Base-by-base conservation (phyloP, 1,139 yeast genomes). In the Saccharomyces hybrid region DNA sequence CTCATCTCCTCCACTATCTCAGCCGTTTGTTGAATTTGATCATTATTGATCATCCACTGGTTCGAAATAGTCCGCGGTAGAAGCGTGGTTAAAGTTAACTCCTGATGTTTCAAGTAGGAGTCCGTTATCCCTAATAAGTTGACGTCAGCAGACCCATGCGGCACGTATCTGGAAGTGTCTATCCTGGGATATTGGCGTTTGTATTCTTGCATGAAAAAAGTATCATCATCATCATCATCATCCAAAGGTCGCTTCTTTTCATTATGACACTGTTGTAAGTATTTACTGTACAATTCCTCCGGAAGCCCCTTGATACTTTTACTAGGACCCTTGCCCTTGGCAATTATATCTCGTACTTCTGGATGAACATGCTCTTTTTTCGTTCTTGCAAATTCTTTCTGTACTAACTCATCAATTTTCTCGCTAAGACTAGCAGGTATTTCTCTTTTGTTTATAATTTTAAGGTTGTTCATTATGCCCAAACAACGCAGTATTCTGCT, bases 41-140 rank as follows among this genome's bases (percentile, higher is more conserved):
- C 66, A 48, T 60, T 64, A 52, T 63, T 64, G 2, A 65, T 51
- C 4, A 59, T 61, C 67, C 69, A 64, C 47, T 66, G 71, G 44
- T 59, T 64, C 29, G 60, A 54, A 11, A 64, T 26, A 4, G 70
- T 66, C 51, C 56, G 54, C 4, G 64, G 57, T 28, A 66, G 26
- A 31, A 62, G 51, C 13, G 54, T 50, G 25, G 55, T 47, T 32
- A 66, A 51, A 13, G 55, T 53, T 16, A 64, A 46, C 42, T 61
- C 59, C 46, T 67, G 64, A 56, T 66, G 70, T 41, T 61, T 56
- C 50, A 64, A 49, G 47, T 65, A 66, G 13, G 64, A 50, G 50
- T 59, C 61, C 8, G 57, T 44, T n/a, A 57, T 57, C 6, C 58
- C 60, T 16, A 61, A 14, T 25, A 9, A 27, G 13, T 13, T 13